Base-by-base conservation (phyloP, 805 yeast genomes). In the Candida pseudofarinosa region DNA sequence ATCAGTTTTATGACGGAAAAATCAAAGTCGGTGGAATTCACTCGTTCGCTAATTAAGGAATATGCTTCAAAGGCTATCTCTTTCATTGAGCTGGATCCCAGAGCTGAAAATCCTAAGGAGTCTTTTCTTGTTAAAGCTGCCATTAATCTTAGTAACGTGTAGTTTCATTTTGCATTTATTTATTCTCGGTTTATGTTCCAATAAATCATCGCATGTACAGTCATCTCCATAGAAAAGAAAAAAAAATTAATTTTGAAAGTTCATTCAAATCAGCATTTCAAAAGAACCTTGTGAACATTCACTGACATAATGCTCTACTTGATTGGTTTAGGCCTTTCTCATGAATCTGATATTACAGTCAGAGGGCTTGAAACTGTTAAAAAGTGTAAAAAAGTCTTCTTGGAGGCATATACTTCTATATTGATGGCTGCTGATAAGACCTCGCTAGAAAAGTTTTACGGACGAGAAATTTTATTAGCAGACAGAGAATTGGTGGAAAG, bases 361-460 rank as follows among this genome's bases (percentile, higher is more conserved):
- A 83, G 97, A 54, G 99, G 99, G 1, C 73, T 93, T 20, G 89
- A 91, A 56, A 78, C 83, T 3, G 89, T 93, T 43, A 83, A 77
- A 55, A 77, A 74, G 60, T 89, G 97, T 67, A 81, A 85, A 56
- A 74, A 97, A 34, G 96, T 91, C n/a, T 91, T 91, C 54, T 71
- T 93, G 43, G 99, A 91, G 67, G 97, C 95, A 2, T 91, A 91
- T 65, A 91, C 99, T 3, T 85, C 96, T 33, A 91, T 91, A 48
- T 70, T 93, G 45, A 91, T 93, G 98, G 89, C 96, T 10, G 95
- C 98, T 2, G 80, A 85, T 49, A 71, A 80, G 58, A 78, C 72
- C 46, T 76, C 83, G 4, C 67, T 91, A 40, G 97, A 90, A 59
- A 75, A 77, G 52, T 88, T 85, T 54, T 91, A 91, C 58, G 98